A percentile compares a stretch with the other conserved stretches of the same genome.
Evolutionary conservation across 345 rosid species (phyloP).

Genomic region (Linum trigynum): DNA sequence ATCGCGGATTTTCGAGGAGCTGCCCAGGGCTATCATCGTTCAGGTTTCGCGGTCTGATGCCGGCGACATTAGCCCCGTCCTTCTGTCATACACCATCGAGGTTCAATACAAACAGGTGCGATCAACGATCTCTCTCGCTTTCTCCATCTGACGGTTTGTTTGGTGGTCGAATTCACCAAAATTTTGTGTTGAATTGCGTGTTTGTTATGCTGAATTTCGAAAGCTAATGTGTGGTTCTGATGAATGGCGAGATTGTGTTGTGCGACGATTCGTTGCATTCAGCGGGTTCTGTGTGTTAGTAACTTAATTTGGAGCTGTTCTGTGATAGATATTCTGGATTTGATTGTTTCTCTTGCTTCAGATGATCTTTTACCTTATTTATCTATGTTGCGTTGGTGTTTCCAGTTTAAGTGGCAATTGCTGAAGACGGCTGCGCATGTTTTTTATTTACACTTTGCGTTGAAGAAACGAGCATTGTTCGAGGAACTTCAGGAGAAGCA

Average conservation of each 20-base stretch:
- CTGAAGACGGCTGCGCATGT: conserved; percentile 89
- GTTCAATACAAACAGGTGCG: conserved; percentile 81
- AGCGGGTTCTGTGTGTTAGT: too few relatives aligned
- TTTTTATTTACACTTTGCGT: conserved; percentile 74
- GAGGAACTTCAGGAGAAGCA: conserved; percentile 99
- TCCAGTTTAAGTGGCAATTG: conserved; percentile 85
- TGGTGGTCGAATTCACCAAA: too few relatives aligned
- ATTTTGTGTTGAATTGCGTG: background rate
- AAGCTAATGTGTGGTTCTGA: too few relatives aligned
- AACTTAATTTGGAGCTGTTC: too few relatives aligned
- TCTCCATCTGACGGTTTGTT: background rate
- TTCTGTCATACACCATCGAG: conserved; percentile 73
- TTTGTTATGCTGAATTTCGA: background rate
- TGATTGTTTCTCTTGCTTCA: too few relatives aligned
- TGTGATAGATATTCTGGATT: too few relatives aligned
- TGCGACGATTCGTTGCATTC: background rate
- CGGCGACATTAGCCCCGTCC: conserved; percentile 78
- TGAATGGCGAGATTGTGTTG: background rate
- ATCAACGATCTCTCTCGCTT: background rate
- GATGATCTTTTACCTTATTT: too few relatives aligned
- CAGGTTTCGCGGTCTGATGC: conserved; percentile 86
- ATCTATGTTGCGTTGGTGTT: background rate
- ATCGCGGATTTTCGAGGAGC: conserved; percentile 70
- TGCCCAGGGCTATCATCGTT: conserved; percentile 64
- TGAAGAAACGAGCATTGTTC: conserved; percentile 81